Base-by-base conservation (phyloP, 805 yeast genomes). In the Lachancea cidri region DNA sequence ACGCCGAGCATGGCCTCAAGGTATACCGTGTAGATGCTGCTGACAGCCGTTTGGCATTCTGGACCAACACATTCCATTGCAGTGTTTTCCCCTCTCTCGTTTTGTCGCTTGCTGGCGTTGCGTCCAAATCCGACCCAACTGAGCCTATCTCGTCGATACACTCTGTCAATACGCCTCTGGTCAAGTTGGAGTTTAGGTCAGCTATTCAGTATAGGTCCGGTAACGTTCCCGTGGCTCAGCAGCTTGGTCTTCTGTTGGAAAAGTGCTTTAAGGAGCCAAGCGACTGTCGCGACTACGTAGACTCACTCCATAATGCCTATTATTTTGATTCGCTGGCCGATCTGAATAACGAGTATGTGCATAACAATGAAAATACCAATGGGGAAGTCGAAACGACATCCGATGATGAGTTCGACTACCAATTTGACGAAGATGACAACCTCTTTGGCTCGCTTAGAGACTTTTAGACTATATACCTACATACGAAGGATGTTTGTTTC, bases 1-100 rank as follows among this genome's bases (percentile, higher is more conserved):
- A 46, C n/a, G 29, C 17, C 6, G 31, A 31, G 8, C 47, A 45
- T 5, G 47, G 53, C 1, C 49, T 59, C 6, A 29, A 45, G 13
- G 65, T 71, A 43, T 51, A 57, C 29, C 43, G 52, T n/a, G 47
- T 69, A 8, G 74, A 71, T 47, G 58, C 61, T 1, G 48, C 68
- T 1, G 19, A 40, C 16, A 52, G 55, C 5, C 49, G 50, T 9
- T 49, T 57, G 36, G 51, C 64, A 2, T 56, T 48, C 4, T 36
- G 66, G 16, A 47, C 64, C 3, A 52, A 39, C 36, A 33, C 14
- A 37, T 42, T 51, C 40, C 47, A 46, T 31, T 35, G 48, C 24
- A 24, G 38, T 18, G 24, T 37, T 11, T 39, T 34, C 11, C 55
- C 55, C 24, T 40, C 47, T 15, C 27, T 47, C 4, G 38, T 41